Conservation (phyloP, 2,329 filamentous ascomycete species). For the Beauveria brongniartii region DNA sequence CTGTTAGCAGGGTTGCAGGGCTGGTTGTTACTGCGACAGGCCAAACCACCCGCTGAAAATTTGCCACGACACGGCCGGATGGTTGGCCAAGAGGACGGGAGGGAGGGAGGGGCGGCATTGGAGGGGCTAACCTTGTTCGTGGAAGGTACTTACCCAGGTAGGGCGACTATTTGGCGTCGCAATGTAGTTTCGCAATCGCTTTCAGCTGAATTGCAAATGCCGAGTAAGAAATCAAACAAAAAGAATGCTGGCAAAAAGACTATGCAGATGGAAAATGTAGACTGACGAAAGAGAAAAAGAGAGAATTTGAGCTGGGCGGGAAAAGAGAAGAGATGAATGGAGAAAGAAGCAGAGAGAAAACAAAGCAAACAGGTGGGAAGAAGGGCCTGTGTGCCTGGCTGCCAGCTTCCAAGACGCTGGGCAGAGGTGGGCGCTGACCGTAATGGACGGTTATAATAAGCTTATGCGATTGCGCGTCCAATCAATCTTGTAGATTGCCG, state of each 20-base stretch:
- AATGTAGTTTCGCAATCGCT: not conserved
- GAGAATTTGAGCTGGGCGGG: no score
- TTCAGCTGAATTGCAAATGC: not conserved
- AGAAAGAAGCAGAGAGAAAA: no score
- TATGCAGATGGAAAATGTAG: not conserved
- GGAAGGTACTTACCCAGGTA: not conserved
- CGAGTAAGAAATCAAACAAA: not conserved
- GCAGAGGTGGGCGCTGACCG: no score
- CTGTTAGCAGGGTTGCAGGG: not conserved
- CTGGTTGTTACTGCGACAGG: not conserved
- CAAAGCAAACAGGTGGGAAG: no score
- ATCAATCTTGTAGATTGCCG: no score
- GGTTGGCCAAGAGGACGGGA: no score
- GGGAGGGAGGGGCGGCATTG: not conserved
- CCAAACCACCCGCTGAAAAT: not conserved
- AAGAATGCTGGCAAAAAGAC: not conserved
- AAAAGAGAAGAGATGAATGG: no score
- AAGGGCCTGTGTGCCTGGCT: no score
- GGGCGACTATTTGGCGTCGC: no score
- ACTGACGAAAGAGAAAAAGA: not conserved
- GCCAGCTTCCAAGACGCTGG: no score
- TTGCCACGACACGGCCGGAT: not conserved
- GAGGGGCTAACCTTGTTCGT: not conserved
- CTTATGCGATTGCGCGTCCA: no score
- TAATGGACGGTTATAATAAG: no score